Percentiles rank a stretch among this genome's conserved stretches.
These are phyloP conservation scores for Amanita inopinata DNA, from an alignment of 768 basidiomycete species.

Conservation along the genomic window DNA sequence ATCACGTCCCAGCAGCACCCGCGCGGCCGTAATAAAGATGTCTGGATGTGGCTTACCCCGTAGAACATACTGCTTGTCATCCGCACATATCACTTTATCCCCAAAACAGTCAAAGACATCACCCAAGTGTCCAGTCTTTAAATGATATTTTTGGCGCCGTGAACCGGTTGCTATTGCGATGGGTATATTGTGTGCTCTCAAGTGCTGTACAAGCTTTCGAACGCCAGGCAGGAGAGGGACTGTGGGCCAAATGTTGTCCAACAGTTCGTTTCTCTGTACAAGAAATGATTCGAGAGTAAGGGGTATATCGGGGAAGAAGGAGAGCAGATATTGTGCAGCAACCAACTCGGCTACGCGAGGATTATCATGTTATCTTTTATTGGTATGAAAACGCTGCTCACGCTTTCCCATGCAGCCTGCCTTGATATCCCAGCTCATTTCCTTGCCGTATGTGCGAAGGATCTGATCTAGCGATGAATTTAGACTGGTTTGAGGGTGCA, in stretches of 20 bases:
- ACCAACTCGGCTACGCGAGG: conserved; percentile 49
- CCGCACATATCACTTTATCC: conserved; percentile 59
- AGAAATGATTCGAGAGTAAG: conserved; percentile 56
- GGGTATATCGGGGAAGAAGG: conserved; percentile 67
- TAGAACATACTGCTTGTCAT: conserved; percentile 46
- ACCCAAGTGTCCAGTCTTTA: conserved; percentile 56
- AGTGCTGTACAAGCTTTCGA: conserved; percentile 56
- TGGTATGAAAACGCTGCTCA: conserved; percentile 19
- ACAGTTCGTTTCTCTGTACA: conserved; percentile 39
- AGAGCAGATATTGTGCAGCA: conserved; percentile 58
- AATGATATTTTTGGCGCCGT: conserved; percentile 48
- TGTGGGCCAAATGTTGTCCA: conserved; percentile 60
- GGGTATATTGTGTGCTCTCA: conserved; percentile 57
- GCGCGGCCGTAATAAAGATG: conserved; percentile 69
- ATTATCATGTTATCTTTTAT: background rate
- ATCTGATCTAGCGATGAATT: conserved; percentile 45
- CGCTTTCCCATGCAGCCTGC: conserved; percentile 86
- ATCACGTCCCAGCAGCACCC: conserved; percentile 40
- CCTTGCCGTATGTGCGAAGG: conserved; percentile 57
- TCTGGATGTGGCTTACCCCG: conserved; percentile 77
- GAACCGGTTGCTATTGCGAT: conserved; percentile 81
- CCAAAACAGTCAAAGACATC: conserved; percentile 55
- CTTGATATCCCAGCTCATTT: conserved; percentile 86
- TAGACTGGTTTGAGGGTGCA: background rate
- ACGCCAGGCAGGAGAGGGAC: conserved; percentile 70